phyloP scores from a whole-genome alignment of 2,329 filamentous ascomycete genomes.

The Colletotrichum horii region DNA sequence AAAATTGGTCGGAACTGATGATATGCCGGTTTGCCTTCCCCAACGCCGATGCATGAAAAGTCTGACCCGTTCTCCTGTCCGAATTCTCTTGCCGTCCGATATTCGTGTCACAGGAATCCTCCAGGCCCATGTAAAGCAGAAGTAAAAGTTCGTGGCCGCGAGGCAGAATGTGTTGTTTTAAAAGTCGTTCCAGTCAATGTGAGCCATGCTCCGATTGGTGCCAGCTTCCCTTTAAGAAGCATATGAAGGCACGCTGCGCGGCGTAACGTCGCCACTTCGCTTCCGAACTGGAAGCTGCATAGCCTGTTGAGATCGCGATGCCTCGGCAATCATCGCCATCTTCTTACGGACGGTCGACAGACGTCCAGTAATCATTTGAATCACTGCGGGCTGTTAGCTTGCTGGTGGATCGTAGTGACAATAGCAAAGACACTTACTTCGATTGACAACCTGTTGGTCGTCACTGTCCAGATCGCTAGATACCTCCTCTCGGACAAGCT shows the following conservation, averaged over 20 bases:
- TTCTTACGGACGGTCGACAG: constrained; percentile 64
- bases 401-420: neutral
- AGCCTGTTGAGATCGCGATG: constrained; percentile 53
- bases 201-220: neutral
- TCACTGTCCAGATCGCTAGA: constrained; percentile 65
- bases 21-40: neutral
- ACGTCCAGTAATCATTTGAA: constrained; percentile 65
- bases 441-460: constrained; percentile 75
- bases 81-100: neutral
- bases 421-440: constrained; percentile 58
- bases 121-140: neutral
- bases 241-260: constrained; percentile 58
- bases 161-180: neutral
- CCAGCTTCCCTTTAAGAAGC: constrained; percentile 34
- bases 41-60: constrained; percentile 18
- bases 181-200: neutral
- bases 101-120: neutral
- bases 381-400: constrained; percentile 51
- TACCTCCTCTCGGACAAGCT: constrained; percentile 44
- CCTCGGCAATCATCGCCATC: constrained; percentile 64
- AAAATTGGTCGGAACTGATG: neutral
- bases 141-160: constrained; percentile 2
- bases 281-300: constrained; percentile 49
- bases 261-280: constrained; percentile 61
- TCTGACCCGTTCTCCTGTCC: neutral